phyloP scores from a whole-genome alignment of 2,329 filamentous ascomycete genomes.

The Emericellopsis atlantica region DNA sequence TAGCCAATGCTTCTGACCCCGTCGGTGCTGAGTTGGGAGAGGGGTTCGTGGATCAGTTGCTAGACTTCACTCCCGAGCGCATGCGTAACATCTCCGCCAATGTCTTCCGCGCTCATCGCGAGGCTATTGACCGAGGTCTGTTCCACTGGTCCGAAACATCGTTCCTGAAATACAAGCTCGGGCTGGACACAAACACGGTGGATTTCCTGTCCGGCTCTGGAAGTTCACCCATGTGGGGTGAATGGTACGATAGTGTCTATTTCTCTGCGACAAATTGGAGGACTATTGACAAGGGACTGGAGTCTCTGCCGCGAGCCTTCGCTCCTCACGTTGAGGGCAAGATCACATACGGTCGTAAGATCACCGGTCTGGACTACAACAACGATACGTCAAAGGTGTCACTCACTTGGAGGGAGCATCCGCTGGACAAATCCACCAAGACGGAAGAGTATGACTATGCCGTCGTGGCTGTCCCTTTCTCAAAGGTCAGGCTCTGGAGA shows the following conservation, averaged over 20 bases:
- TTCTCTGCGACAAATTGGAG: slow-evolving; percentile 28
- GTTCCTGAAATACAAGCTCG: not conserved
- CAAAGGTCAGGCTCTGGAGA: slow-evolving; percentile 49
- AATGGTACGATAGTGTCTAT: slow-evolving; percentile 41
- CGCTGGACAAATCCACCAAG: slow-evolving; percentile 14
- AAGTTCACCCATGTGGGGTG: not conserved
- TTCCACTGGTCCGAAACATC: not conserved
- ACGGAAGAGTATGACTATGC: slow-evolving; percentile 51
- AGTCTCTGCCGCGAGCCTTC: slow-evolving; percentile 49
- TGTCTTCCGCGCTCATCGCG: slow-evolving; percentile 38
- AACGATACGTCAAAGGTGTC: slow-evolving; percentile 33
- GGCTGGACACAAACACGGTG: too few species aligned
- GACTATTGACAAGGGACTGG: slow-evolving; percentile 48
- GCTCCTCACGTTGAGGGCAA: slow-evolving; percentile 44
- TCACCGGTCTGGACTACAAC: slow-evolving; percentile 44
- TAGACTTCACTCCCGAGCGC: slow-evolving; percentile 53
- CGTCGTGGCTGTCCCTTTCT: slow-evolving; percentile 52
- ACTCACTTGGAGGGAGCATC: slow-evolving; percentile 40
- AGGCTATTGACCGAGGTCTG: slow-evolving; percentile 13
- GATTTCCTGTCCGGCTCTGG: too few species aligned
- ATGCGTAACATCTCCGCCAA: slow-evolving; percentile 48
- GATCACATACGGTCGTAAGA: slow-evolving; percentile 40
- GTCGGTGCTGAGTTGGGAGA: slow-evolving; percentile 30
- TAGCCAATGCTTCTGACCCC: slow-evolving; percentile 40
- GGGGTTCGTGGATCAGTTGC: slow-evolving; percentile 29